A percentile compares a stretch with the other conserved stretches of the same genome.
These are phyloP conservation scores for Trichoderma breve DNA, from an alignment of 2,329 filamentous ascomycete species.

Conservation along the genomic window DNA sequence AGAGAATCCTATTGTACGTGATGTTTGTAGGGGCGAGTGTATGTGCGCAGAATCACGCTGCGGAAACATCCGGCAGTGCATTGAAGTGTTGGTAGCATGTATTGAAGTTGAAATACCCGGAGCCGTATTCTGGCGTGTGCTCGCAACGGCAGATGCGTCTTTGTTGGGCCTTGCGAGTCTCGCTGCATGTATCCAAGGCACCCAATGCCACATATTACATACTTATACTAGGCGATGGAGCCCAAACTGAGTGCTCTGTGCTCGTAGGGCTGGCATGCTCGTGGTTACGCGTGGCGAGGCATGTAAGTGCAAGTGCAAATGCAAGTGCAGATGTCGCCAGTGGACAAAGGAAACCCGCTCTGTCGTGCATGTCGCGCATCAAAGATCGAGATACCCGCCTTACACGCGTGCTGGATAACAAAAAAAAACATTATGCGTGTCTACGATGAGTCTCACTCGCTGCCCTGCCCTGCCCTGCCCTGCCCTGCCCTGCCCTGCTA, in stretches of 20 bases:
- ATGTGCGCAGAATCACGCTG: neutral
- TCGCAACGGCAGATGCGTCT: neutral
- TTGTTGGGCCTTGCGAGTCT: neutral
- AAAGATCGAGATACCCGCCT: neutral
- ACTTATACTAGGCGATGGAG: neutral
- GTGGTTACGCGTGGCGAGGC: neutral
- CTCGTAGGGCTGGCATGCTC: slow-evolving; percentile 14
- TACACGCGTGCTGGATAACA: neutral
- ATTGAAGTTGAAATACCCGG: neutral
- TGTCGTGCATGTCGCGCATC: neutral
- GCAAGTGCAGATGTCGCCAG: neutral
- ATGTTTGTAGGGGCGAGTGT: neutral
- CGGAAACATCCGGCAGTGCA: neutral
- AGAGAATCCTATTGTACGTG: neutral
- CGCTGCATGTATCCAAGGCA: neutral
- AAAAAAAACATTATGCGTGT: slow-evolving; percentile 11
- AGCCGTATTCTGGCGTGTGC: slow-evolving; percentile 7
- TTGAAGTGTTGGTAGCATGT: neutral
- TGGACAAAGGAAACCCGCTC: neutral
- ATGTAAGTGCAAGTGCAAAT: neutral
- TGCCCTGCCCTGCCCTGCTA: neutral
- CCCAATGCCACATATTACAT: neutral
- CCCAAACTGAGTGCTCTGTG: neutral
- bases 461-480: neutral
- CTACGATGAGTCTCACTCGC: slow-evolving; percentile 9